Evolutionary conservation across 495 filamentous ascomycete species (phyloP), one percentile per base, ranked within the genome.

Genomic region (Pseudevernia furfuracea): DNA sequence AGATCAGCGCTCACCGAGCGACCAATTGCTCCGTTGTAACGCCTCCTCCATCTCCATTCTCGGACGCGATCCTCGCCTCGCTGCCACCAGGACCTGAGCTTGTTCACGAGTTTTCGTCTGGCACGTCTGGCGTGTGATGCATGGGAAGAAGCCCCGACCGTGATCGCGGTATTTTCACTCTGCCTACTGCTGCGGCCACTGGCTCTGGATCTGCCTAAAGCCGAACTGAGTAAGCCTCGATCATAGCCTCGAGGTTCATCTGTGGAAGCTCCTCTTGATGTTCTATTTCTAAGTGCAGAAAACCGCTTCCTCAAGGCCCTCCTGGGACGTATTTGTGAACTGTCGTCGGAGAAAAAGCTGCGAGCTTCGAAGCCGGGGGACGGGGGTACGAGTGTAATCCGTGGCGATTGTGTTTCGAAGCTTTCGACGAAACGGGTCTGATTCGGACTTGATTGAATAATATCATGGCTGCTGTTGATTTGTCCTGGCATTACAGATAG

Each of bases 311-410:
- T 66, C 5, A 73, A 62, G 61, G 63, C 70, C 1, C 67, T 61
- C 53, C 63, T 68, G 6, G 44, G 65, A 32, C 32, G 36, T 34
- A 59, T 59, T 43, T 71, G 70, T 2, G 71, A 73, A 66, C 71
- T 73, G 37, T 71, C 70, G 57, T 73, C 71, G 14, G 71, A 71
- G 30, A 73, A 73, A 44, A 71, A 73, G 61, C 71, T 73, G 19
- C 66, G 70, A 25, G 63, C 65, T 61, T 71, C 71, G 36, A 67
- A 64, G 28, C 59, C 64, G n/a, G 69, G 67, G 19, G 67, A 71
- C 21, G 67, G 70, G 58, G 69, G 66, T 23, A 68, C 32, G 48
- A 70, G 63, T 28, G 60, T 67, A 25, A 66, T 66, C 7, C 28
- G 30, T 9, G 69, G 69, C 11, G 66, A 58, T 19, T 57, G 58